Conservation (phyloP, 2,329 filamentous ascomycete species). For the Colletotrichum falcatum region DNA sequence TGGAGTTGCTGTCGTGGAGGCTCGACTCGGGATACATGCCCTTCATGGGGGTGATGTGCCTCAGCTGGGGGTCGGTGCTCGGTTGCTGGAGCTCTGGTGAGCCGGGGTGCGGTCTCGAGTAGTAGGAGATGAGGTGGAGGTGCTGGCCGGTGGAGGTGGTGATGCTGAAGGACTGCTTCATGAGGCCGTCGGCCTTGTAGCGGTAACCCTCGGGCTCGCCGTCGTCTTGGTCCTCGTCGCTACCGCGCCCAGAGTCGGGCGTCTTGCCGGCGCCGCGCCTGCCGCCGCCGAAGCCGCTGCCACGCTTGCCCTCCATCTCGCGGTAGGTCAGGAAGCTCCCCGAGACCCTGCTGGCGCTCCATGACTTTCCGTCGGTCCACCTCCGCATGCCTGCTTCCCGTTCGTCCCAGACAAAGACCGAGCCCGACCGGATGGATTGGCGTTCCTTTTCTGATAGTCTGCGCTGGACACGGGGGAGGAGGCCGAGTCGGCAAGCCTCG, state of each 20-base stretch:
- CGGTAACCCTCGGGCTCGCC: slow-evolving; percentile 90
- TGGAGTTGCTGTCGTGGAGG: slow-evolving; percentile 84
- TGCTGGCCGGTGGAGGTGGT: slow-evolving; percentile 90
- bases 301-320: slow-evolving; percentile 98
- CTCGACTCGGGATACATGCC: slow-evolving; percentile 98
- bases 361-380: slow-evolving; percentile 99
- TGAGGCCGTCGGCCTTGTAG: slow-evolving; percentile 95
- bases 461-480: slow-evolving; percentile 91
- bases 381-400: slow-evolving; percentile 96
- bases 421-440: slow-evolving; percentile 94
- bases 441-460: slow-evolving; percentile 96
- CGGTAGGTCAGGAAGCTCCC: slow-evolving; percentile 97
- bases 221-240: slow-evolving; percentile 87
- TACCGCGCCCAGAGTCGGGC: slow-evolving; percentile 83
- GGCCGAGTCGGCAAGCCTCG: slow-evolving; percentile 90
- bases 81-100: slow-evolving; percentile 83
- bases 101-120: slow-evolving; percentile 81
- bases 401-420: slow-evolving; percentile 99
- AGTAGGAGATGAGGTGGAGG: slow-evolving; percentile 98
- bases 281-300: slow-evolving; percentile 76
- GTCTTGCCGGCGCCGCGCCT: slow-evolving; percentile 77
- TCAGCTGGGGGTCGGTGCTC: slow-evolving; percentile 81
- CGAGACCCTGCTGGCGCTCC: slow-evolving; percentile 97
- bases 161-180: slow-evolving; percentile 99
- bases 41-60: slow-evolving; percentile 87